Conservation (phyloP, 352 stramenopile genomes). For the Poterioochromonas sp. region DNA sequence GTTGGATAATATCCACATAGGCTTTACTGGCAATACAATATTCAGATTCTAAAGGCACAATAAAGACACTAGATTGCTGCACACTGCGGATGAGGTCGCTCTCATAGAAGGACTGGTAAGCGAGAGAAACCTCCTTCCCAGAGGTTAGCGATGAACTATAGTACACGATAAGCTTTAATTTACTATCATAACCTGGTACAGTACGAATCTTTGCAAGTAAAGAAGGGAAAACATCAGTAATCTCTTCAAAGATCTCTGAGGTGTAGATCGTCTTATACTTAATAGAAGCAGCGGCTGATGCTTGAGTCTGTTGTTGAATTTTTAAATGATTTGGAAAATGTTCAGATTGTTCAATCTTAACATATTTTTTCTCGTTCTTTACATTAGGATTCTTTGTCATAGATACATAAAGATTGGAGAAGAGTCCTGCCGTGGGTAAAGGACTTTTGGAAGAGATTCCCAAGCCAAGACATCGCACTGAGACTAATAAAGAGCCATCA, state of each 20-base stretch:
- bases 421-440: neutral
- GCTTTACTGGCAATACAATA: neutral
- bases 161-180: neutral
- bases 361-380: neutral
- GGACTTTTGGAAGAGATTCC: neutral
- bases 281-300: neutral
- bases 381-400: neutral
- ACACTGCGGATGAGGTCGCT: neutral
- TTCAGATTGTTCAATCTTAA: neutral
- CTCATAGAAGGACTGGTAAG: neutral
- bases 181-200: neutral
- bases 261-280: constrained; percentile 6
- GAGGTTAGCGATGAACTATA: neutral
- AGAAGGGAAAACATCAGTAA: neutral
- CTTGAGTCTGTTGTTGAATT: neutral
- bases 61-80: neutral
- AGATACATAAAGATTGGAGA: neutral
- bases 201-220: neutral
- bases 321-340: neutral
- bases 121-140: neutral
- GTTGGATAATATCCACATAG: neutral
- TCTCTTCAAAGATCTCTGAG: neutral
- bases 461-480: neutral
- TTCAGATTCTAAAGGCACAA: neutral
- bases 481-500: neutral